Evolutionary conservation across 2,329 filamentous ascomycete genomes (phyloP), one percentile per base, ranked within the genome.

Genomic region (Trichoderma aggressivum): DNA sequence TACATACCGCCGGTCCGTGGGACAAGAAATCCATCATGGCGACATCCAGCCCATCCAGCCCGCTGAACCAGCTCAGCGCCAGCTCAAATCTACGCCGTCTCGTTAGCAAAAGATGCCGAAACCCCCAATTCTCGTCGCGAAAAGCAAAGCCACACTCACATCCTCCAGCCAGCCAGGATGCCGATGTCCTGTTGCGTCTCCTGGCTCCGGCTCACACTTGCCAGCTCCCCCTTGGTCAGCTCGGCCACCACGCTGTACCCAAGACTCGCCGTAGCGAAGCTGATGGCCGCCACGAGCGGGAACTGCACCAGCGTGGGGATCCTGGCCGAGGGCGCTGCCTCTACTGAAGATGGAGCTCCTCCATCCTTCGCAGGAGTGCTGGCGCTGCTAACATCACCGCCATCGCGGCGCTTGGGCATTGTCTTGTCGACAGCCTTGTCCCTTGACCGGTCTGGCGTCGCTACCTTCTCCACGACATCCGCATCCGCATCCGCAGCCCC

Each of bases 1-100:
- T 30, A 66, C 75, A 56, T 73, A 90, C 88, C 76, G 89, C 88
- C 56, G 94, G 95, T 24, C 91, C 88, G 81, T 94, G 90, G 70
- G 91, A 90, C 55, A 98, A 84, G 72, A 93, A 79, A 71, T 88
- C 88, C 77, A 93, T 83, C 60, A 88, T 86, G 12, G 87, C 87
- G 64, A 92, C 84, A 79, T 93, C 91, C 78, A 89, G 86, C 81
- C 91, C 89, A 80, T 97, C 93, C 78, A 92, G 92, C 73, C 90
- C 86, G 56, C 89, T 84, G 75, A 87, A 88, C 93, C 94, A 97
- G 60, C 88, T 91, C 60, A 94, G 78, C 28, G 85, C 88, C 67
- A 97, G 84, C 79, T 94, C 90, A 60, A 89, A 80, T 79, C 88
- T 92, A 53, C 56, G 26, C n/a, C 34, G 55, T 53, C 55, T 26